These are phyloP conservation scores for Epichloe typhina DNA, from an alignment of 2,329 filamentous ascomycete genomes.

Conservation along the genomic window DNA sequence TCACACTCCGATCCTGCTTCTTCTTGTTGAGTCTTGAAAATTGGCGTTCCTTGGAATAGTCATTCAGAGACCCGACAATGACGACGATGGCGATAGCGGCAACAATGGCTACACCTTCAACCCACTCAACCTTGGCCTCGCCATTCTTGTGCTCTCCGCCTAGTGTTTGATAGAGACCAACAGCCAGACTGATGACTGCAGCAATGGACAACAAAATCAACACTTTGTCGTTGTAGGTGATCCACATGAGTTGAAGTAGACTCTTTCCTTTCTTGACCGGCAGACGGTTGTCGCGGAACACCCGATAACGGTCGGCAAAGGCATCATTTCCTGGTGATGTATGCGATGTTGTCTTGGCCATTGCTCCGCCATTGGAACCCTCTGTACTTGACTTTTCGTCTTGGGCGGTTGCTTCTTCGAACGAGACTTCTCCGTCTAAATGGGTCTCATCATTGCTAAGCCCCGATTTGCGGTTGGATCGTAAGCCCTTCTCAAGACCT, in stretches of 20 bases:
- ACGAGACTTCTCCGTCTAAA: slow-evolving; percentile 53
- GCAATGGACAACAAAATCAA: slow-evolving; percentile 59
- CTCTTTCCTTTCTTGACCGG: slow-evolving; percentile 65
- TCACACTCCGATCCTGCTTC: slow-evolving; percentile 63
- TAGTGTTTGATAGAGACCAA: slow-evolving; percentile 66
- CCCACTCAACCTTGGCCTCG: slow-evolving; percentile 56
- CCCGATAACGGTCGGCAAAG: slow-evolving; percentile 53
- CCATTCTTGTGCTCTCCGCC: slow-evolving; percentile 38
- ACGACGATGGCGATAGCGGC: slow-evolving; percentile 70
- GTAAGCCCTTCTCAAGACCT: slow-evolving; percentile 68
- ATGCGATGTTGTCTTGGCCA: slow-evolving; percentile 3
- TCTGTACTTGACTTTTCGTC: slow-evolving; percentile 22
- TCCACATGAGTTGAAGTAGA: slow-evolving; percentile 63
- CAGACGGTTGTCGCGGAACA: slow-evolving; percentile 59
- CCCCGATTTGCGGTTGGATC: slow-evolving; percentile 58
- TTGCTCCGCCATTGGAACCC: slow-evolving; percentile 8
- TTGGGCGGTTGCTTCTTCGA: slow-evolving; percentile 50
- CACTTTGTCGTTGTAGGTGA: slow-evolving; percentile 75
- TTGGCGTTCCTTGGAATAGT: slow-evolving; percentile 69
- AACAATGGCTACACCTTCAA: slow-evolving; percentile 71
- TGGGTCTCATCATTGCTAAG: slow-evolving; percentile 62
- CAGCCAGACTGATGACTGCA: slow-evolving; percentile 57
- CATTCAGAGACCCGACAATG: slow-evolving; percentile 62
- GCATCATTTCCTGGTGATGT: slow-evolving; percentile 14
- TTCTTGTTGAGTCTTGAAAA: slow-evolving; percentile 69